Evolutionary conservation across 2,329 filamentous ascomycete genomes (phyloP), one percentile per base, ranked within the genome.

Genomic region (Fusarium nodosum): DNA sequence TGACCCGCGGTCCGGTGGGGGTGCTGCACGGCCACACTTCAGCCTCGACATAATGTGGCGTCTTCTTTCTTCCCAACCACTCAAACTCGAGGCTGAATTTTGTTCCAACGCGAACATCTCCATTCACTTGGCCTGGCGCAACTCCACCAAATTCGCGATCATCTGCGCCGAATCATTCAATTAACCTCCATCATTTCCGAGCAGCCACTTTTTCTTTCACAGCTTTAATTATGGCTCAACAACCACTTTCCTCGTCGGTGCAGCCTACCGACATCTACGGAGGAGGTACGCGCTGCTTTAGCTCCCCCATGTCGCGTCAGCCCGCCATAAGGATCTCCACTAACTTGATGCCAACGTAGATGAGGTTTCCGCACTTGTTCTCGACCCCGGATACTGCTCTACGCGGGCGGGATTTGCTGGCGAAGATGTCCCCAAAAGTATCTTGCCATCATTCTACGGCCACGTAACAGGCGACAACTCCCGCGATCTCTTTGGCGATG

Each of bases 381-480:
- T 99, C 77, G 96, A 99, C 78, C 93, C 96, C 5, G 96, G 97
- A 66, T 97, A 94, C 83, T 93, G 92, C 77, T 91, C 90, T 73
- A 94, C 93, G 41, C 94, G 97, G 81, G 96, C 94, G 64, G 96
- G 96, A 61, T 99, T 98, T 77, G 97, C 97, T 15, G 96, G 97
- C 77, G 97, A 99, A 87, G 96, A 99, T 82, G 91, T 94, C 1
- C 96, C 96, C 73, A 98, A 98, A 84, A 94, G 93, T 31, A 90
- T 98, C 60, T 87, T 97, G 61, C 94, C 95, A 30, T 96, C 94
- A 45, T 93, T 92, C 82, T 99, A 99, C 82, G 94, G 92, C 56
- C 83, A 86, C 76, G 75, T 86, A 56, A 85, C 79, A 67, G 75
- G 74, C 71, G 79, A 81, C 56, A 71, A 76, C 20, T 84, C 86